Evolutionary conservation across 164 flowering plant species (phyloP).

Genomic region (Magnolia changhungtana): DNA sequence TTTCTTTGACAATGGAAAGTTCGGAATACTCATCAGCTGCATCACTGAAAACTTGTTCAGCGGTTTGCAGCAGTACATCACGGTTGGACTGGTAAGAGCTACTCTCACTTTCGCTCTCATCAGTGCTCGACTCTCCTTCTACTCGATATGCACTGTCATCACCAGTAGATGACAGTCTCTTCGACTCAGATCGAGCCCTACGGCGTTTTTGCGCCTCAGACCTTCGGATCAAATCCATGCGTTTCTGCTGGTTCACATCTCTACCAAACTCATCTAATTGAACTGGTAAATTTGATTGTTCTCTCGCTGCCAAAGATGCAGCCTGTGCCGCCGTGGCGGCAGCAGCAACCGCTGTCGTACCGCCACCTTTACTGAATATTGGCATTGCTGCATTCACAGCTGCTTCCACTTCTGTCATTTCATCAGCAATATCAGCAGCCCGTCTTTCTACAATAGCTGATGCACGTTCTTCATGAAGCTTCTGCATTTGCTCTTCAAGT

Average conservation of each 20-base stretch:
- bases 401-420: slow-evolving; percentile 78
- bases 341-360: slow-evolving; percentile 37
- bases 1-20: slow-evolving; percentile 64
- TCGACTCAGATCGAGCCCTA: slow-evolving; percentile 53
- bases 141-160: slow-evolving; percentile 37
- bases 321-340: slow-evolving; percentile 67
- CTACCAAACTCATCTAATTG: slow-evolving; percentile 88
- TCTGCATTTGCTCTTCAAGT: slow-evolving; percentile 89
- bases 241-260: slow-evolving; percentile 76
- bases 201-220: slow-evolving; percentile 66
- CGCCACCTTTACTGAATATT: slow-evolving; percentile 55
- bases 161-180: slow-evolving; percentile 49
- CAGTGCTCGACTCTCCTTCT: slow-evolving; percentile 97
- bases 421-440: slow-evolving; percentile 72
- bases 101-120: slow-evolving; percentile 91
- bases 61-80: slow-evolving; percentile 58
- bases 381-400: slow-evolving; percentile 69
- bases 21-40: slow-evolving; percentile 79
- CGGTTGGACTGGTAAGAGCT: slow-evolving; percentile 60
- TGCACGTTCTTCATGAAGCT: slow-evolving; percentile 80
- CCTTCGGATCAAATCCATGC: slow-evolving; percentile 64
- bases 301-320: slow-evolving; percentile 48
- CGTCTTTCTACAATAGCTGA: slow-evolving; percentile 69
- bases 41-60: slow-evolving; percentile 75
- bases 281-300: slow-evolving; percentile 52